Percentiles rank a stretch among this genome's conserved stretches.
Evolutionary conservation across 805 yeast genomes (phyloP).

Genomic region (Teunomyces funiuensis): DNA sequence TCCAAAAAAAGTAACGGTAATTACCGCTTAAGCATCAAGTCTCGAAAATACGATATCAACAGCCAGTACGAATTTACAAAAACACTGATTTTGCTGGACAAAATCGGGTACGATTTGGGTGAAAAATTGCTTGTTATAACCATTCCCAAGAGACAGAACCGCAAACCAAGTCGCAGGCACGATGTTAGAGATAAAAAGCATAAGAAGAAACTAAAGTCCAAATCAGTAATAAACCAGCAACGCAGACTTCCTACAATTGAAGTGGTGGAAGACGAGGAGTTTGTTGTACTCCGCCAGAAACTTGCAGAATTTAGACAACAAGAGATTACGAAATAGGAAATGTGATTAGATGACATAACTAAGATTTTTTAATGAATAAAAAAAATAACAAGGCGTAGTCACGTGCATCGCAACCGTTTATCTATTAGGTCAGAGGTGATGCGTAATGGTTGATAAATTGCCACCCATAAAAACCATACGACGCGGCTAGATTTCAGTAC

Average conservation of each 20-base stretch:
- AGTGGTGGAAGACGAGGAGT: conserved; percentile 34
- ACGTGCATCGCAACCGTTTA: conserved; percentile 2
- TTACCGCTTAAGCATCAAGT: background rate
- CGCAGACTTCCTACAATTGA: conserved; percentile 19
- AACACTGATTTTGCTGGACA: background rate
- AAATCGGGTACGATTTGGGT: background rate
- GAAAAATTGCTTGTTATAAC: background rate
- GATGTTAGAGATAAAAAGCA: background rate
- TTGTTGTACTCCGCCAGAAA: conserved; percentile 20
- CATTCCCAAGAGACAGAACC: conserved; percentile 4
- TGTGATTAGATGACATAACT: background rate
- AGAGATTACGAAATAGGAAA: conserved; percentile 1
- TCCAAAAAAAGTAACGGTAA: background rate
- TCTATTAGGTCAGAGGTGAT: background rate
- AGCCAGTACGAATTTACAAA: background rate
- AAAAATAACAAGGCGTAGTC: background rate
- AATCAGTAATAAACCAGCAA: conserved; percentile 1
- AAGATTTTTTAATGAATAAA: background rate
- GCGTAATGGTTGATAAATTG: too few relatives aligned
- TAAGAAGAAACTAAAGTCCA: background rate
- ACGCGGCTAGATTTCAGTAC: too few relatives aligned
- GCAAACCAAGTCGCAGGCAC: background rate
- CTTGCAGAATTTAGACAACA: conserved; percentile 12
- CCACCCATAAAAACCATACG: background rate
- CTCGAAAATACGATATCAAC: background rate